Percentiles rank a stretch among this genome's conserved stretches.
These are phyloP conservation scores for Eucalyptus curtisii DNA, from an alignment of 345 rosid genomes.

Conservation along the genomic window DNA sequence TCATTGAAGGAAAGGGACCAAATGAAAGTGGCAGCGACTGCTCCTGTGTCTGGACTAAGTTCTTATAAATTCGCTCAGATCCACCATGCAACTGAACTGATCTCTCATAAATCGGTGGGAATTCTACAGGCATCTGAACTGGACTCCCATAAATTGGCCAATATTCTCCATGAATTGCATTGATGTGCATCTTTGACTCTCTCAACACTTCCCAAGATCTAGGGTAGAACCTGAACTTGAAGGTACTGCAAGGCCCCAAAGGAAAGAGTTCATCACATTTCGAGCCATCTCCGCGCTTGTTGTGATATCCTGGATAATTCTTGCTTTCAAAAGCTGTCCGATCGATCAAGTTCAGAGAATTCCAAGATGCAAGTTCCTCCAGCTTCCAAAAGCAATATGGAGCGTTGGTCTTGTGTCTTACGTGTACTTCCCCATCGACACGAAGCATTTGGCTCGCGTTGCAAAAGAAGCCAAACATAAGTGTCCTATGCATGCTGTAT, in stretches of 20 bases:
- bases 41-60: not conserved
- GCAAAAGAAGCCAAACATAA: constrained; percentile 28
- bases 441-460: constrained; percentile 15
- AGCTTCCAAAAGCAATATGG: constrained; percentile 48
- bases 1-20: no score
- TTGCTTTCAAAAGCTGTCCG: constrained; percentile 14
- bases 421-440: constrained; percentile 37
- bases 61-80: not conserved
- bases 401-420: constrained; percentile 36
- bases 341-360: constrained; percentile 7
- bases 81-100: not conserved
- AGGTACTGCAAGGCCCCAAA: constrained; percentile 38
- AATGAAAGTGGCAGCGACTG: not conserved
- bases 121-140: not conserved
- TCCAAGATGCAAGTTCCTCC: constrained; percentile 24
- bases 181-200: not conserved
- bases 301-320: constrained; percentile 34
- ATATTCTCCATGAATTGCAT: not conserved
- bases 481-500: constrained; percentile 31
- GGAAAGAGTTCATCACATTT: constrained; percentile 37
- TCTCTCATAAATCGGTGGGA: not conserved
- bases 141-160: not conserved
- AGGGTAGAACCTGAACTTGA: constrained; percentile 17
- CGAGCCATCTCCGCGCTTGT: constrained; percentile 36
- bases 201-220: not conserved